Base-by-base conservation (phyloP, 768 basidiomycete species). In the Pisolithus albus region DNA sequence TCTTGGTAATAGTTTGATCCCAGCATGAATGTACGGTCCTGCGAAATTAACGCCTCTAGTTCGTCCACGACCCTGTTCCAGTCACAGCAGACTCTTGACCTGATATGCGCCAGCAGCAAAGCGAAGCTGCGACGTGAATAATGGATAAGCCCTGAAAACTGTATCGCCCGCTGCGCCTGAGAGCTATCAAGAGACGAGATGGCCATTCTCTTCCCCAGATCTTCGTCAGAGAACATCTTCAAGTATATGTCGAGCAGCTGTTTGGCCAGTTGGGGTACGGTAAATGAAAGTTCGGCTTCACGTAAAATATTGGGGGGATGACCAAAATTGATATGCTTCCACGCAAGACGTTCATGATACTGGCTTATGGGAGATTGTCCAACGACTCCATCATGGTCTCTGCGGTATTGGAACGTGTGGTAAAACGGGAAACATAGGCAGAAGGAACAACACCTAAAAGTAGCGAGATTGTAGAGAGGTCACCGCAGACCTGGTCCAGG, bases 121-220 rank as follows among this genome's bases (percentile, higher is more conserved):
- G 67, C 78, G 46, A 82, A 81, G 32, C 72, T 75, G 34, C 67
- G 66, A 11, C 82, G 72, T 8, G 63, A 70, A 55, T 83, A 82
- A 52, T 78, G 77, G 19, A 72, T 26, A 26, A 68, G 52, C 32
- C 52, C 59, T 7, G 62, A 56, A 15, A 52, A 52, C 1, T 40
- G 37, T 9, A 56, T 0, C 8, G 46, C 49, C 16, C 43, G 55
- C 34, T 5, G 7, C 18, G 16, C 15, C 2, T 26, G 24, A 24
- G 21, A 9, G 0, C 32, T 7, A 18, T 2, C 7, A 55, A 59
- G 4, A 46, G 8, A 37, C 54, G 47, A 9, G 47, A 9, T 15
- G 34, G 53, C 46, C 15, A 62, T 4, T 18, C 46, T 52, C 37
- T 52, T 50, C 10, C 39, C 16, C 34, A 59, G 21, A 21, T 65